Conservation (phyloP, 148 eudicot species). For the Amaranthus cruentus region DNA sequence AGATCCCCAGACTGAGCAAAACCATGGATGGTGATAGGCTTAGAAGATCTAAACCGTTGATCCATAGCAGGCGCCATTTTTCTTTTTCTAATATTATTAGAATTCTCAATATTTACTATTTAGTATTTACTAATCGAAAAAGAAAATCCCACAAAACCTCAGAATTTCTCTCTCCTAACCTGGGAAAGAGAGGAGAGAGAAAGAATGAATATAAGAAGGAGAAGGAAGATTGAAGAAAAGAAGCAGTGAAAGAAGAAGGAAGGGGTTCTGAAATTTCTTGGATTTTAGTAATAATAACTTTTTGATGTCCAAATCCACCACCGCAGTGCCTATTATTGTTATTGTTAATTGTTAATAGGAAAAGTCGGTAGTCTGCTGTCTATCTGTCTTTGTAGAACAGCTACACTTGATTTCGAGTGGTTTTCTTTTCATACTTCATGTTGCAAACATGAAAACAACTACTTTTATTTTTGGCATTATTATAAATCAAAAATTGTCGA, state of each 20-base stretch:
- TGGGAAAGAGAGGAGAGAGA: conserved; percentile 7
- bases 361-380: too few relatives aligned
- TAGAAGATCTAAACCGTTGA: conserved; percentile 58
- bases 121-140: not conserved
- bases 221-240: not conserved
- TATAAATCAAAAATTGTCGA: too few relatives aligned
- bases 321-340: not conserved
- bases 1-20: conserved; percentile 87
- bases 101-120: not conserved
- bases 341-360: too few relatives aligned
- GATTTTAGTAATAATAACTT: not conserved
- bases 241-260: not conserved
- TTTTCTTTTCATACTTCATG: too few relatives aligned
- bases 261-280: not conserved
- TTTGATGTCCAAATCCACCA: not conserved
- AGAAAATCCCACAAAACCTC: not conserved
- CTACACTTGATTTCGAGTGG: too few relatives aligned
- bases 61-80: conserved; percentile 52
- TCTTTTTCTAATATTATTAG: not conserved
- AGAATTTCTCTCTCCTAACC: conserved; percentile 5
- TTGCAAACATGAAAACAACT: too few relatives aligned
- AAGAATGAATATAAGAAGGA: not conserved
- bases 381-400: too few relatives aligned
- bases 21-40: conserved; percentile 65
- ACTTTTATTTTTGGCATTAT: too few relatives aligned